Base-by-base conservation (phyloP, 1,284 basidiomycete genomes). In the Fomitopsis pinicola region DNA sequence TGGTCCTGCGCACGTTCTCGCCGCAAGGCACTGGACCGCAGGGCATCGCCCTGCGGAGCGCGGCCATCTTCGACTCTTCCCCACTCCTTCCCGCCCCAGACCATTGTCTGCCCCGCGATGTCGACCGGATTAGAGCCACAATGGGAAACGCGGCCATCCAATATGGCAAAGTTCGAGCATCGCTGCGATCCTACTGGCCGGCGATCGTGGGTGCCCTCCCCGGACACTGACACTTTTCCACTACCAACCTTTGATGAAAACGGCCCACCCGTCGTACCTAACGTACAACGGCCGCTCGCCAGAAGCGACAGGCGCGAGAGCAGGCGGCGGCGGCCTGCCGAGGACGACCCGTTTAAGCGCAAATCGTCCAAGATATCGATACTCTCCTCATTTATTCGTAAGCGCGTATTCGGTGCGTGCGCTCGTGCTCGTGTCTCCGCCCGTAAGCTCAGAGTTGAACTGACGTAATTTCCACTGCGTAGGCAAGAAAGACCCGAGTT, bases 111-210 rank as follows among this genome's bases (percentile, higher is more conserved):
- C 48, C 26, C 52, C 35, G 12, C 33, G 17, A 54, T 54, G 52
- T 35, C 52, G 19, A 38, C 52, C 52, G 52, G 52, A 54, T 54
- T 53, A 38, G 50, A 53, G 42, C 54, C 44, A 36, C 48, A 58
- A 42, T 61, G 52, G 42, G 55, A 50, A 46, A 57, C 66, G 28
- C 62, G 64, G 62, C 66, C 66, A 14, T 52, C 54, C 17, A 67
- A 67, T 52, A 57, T 62, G 45, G 19, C 60, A 28, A 30, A 40
- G 5, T 28, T 15, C 14, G 30, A 38, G 5, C 60, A 55, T 50
- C 26, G 26, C 10, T 57, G 57, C 38, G 57, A 58, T 38, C 52
- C 52, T 30, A 36, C 42, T 33, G 46, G 57, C 46, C 59, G 45
- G 22, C 52, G 52, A 54, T 48, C 55, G 36, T 63, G 62, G 62